These are phyloP conservation scores for Starmerella floris DNA, from an alignment of 805 yeast genomes.

Conservation along the genomic window DNA sequence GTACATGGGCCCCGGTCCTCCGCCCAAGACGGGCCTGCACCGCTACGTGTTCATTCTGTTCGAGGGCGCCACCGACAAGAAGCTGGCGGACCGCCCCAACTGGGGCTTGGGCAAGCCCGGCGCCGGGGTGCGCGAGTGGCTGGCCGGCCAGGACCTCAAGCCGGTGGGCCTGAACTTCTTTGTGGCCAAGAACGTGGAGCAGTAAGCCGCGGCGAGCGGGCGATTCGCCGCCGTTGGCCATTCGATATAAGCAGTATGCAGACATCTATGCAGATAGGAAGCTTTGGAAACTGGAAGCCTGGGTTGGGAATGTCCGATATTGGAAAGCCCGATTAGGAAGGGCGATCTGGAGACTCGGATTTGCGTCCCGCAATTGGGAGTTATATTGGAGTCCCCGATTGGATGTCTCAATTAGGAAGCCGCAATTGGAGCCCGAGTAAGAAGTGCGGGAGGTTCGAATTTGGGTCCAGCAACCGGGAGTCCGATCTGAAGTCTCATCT, in stretches of 20 bases:
- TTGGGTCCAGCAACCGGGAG: no score
- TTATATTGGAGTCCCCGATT: no score
- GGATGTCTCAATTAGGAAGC: no score
- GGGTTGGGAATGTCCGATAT: no score
- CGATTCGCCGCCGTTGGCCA: neutral
- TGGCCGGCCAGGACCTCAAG: constrained; percentile 38
- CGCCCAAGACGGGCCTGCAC: constrained; percentile 71
- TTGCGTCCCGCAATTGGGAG: no score
- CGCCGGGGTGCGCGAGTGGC: constrained; percentile 65
- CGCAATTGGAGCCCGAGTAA: no score
- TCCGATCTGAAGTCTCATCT: no score
- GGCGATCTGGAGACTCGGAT: no score
- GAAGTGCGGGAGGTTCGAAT: no score
- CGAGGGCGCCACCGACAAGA: constrained; percentile 28
- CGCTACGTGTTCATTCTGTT: constrained; percentile 68
- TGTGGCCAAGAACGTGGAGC: constrained; percentile 49
- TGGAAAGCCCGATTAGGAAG: no score
- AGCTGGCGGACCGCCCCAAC: constrained; percentile 41
- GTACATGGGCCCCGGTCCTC: constrained; percentile 84
- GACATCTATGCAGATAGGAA: no score
- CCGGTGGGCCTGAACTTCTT: constrained; percentile 73
- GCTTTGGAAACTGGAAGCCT: no score
- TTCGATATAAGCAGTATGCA: neutral
- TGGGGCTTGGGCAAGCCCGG: constrained; percentile 87
- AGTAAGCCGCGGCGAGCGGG: constrained; percentile 8